Percentiles rank a stretch among this genome's conserved stretches.
Evolutionary conservation across 2,329 filamentous ascomycete species (phyloP).

Genomic region (Botryotinia narcissicola): DNA sequence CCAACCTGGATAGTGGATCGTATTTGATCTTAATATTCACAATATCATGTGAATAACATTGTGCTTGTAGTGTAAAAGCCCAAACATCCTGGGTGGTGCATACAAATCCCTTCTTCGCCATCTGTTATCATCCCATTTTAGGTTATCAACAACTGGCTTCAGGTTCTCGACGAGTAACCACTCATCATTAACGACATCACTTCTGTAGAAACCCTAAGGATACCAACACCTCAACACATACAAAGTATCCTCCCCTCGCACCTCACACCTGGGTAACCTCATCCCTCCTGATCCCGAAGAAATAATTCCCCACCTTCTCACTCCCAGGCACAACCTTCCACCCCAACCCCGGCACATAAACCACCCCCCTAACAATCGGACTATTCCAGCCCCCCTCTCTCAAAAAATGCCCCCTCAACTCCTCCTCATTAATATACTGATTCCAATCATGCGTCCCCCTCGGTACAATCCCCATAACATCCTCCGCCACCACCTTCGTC

Average conservation of each 20-base stretch:
- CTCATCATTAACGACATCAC: neutral
- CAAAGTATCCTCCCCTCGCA: neutral
- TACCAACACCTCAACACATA: neutral
- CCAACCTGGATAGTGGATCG: neutral
- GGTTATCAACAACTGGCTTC: neutral
- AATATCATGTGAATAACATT: neutral
- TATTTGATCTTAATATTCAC: neutral
- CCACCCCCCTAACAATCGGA: slow-evolving; percentile 69
- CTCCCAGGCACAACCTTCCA: slow-evolving; percentile 82
- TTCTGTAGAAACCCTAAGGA: neutral
- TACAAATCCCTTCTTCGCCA: neutral
- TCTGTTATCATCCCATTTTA: neutral
- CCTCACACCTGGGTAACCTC: slow-evolving; percentile 5
- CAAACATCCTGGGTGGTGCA: neutral
- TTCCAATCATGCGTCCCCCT: slow-evolving; percentile 93
- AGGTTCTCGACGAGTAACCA: neutral
- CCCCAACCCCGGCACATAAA: slow-evolving; percentile 86
- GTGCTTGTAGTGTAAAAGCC: neutral
- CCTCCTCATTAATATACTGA: slow-evolving; percentile 88
- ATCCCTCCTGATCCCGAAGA: slow-evolving; percentile 75
- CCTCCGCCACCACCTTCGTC: slow-evolving; percentile 89
- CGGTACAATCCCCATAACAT: slow-evolving; percentile 82
- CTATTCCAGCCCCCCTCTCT: slow-evolving; percentile 57
- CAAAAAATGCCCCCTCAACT: slow-evolving; percentile 61
- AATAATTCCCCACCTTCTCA: slow-evolving; percentile 91